phyloP scores from a whole-genome alignment of 345 rosid species.

The Dimocarpus longan region DNA sequence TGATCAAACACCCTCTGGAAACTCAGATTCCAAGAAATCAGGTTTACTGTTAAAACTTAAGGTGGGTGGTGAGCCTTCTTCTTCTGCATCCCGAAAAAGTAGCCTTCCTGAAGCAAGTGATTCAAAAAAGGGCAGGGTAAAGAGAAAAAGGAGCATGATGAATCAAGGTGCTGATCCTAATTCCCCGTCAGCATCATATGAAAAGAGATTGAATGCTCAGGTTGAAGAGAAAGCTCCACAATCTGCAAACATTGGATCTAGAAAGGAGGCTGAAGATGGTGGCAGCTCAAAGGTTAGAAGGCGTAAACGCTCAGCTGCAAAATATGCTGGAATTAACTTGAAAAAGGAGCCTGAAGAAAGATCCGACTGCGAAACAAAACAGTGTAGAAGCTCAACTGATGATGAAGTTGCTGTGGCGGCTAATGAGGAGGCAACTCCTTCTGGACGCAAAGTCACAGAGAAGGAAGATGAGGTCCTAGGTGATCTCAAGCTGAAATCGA shows the following conservation, averaged over 20 bases:
- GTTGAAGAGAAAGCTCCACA: conserved; percentile 22
- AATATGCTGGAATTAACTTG: conserved; percentile 22
- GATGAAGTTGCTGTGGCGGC: conserved; percentile 28
- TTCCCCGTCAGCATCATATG: conserved; percentile 27
- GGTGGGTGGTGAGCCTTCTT: conserved; percentile 11
- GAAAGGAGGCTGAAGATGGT: conserved; percentile 31
- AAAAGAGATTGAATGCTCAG: conserved; percentile 18
- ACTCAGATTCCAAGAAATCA: conserved; percentile 37
- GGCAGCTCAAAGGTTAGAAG: conserved; percentile 16
- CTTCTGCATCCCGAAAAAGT: conserved; percentile 22
- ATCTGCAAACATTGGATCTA: conserved; percentile 23
- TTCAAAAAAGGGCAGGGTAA: conserved; percentile 37
- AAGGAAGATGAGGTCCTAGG: conserved; percentile 26
- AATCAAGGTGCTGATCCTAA: conserved; percentile 42
- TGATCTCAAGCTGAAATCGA: conserved; percentile 28
- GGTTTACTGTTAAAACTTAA: conserved; percentile 18
- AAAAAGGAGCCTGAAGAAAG: conserved; percentile 33
- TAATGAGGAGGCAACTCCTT: conserved; percentile 16
- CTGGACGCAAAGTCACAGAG: conserved; percentile 21
- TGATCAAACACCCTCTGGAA: conserved; percentile 29
- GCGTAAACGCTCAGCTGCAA: conserved; percentile 9
- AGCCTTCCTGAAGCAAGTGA: conserved; percentile 27
- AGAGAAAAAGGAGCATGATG: conserved; percentile 27
- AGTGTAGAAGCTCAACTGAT: conserved; percentile 28
- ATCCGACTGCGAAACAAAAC: conserved; percentile 30